phyloP scores from a whole-genome alignment of 352 stramenopile species.

The Globisporangium lucens region DNA sequence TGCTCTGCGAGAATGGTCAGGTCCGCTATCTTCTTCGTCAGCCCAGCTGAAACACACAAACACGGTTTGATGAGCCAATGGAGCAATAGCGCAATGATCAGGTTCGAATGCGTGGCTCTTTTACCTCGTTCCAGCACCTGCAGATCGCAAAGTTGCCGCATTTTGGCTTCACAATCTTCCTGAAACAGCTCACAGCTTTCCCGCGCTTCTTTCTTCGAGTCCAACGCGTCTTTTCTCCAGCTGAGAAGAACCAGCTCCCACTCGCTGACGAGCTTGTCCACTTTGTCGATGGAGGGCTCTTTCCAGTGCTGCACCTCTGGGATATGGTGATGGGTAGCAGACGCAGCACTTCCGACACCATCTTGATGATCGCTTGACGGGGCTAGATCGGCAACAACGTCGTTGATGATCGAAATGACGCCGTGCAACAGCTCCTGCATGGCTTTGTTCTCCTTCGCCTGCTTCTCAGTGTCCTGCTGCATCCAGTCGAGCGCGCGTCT shows the following conservation, averaged over 20 bases:
- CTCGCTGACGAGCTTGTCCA: constrained; percentile 14
- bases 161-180: constrained; percentile 29
- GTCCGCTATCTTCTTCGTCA: background rate
- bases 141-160: constrained; percentile 14
- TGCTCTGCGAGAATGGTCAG: background rate
- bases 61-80: background rate
- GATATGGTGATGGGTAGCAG: background rate
- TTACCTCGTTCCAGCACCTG: constrained; percentile 13
- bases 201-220: constrained; percentile 18
- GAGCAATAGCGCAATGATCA: too few relatives aligned
- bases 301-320: constrained; percentile 1
- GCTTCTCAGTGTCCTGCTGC: constrained; percentile 37
- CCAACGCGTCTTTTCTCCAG: constrained; percentile 28
- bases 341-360: too few relatives aligned
- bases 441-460: constrained; percentile 28
- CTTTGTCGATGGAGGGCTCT: constrained; percentile 20
- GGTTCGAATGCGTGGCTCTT: background rate
- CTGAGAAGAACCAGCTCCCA: constrained; percentile 32
- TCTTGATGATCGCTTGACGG: background rate
- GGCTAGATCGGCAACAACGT: constrained; percentile 22
- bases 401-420: constrained; percentile 28
- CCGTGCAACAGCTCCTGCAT: constrained; percentile 24
- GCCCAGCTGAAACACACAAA: background rate
- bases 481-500: constrained; percentile 38
- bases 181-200: constrained; percentile 23